These are phyloP conservation scores for Xanthoparmelia taractica DNA, from an alignment of 495 filamentous ascomycete species.

Conservation along the genomic window DNA sequence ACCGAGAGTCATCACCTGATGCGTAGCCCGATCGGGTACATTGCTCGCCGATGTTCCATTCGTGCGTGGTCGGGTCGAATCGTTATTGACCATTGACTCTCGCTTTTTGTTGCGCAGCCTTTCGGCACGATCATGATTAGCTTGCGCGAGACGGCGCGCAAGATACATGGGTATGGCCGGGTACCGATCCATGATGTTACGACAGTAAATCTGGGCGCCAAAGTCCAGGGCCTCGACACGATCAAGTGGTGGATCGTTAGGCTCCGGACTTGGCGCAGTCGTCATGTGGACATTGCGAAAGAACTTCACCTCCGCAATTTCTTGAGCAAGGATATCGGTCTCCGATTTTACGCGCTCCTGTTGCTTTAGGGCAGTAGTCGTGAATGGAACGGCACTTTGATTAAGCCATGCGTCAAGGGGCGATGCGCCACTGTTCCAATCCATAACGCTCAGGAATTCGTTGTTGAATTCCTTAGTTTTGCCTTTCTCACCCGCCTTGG, in stretches of 20 bases:
- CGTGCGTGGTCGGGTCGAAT: no score
- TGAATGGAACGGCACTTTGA: slow-evolving; percentile 24
- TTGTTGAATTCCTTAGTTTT: slow-evolving; percentile 9
- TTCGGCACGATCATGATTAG: slow-evolving; percentile 15
- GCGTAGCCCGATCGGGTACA: no score
- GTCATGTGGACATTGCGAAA: slow-evolving; percentile 22
- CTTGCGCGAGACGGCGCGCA: slow-evolving; percentile 17
- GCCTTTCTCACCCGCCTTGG: slow-evolving; percentile 3
- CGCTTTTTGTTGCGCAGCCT: slow-evolving; percentile 1
- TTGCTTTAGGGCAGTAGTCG: not conserved
- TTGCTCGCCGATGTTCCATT: no score
- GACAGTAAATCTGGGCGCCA: slow-evolving; percentile 18
- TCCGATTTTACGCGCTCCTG: not conserved
- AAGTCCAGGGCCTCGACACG: not conserved
- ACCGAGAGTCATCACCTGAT: no score
- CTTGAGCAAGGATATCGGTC: slow-evolving; percentile 10
- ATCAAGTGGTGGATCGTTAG: not conserved
- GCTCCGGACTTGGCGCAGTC: not conserved
- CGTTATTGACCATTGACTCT: no score
- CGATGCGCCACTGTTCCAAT: slow-evolving; percentile 21
- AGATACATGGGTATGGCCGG: slow-evolving; percentile 19
- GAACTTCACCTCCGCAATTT: slow-evolving; percentile 19
- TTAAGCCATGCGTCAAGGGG: slow-evolving; percentile 25
- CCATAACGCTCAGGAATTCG: slow-evolving; percentile 15
- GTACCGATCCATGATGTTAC: slow-evolving; percentile 23